Evolutionary conservation across 1,284 basidiomycete genomes (phyloP).

Genomic region (Cryptococcus wingfieldii): DNA sequence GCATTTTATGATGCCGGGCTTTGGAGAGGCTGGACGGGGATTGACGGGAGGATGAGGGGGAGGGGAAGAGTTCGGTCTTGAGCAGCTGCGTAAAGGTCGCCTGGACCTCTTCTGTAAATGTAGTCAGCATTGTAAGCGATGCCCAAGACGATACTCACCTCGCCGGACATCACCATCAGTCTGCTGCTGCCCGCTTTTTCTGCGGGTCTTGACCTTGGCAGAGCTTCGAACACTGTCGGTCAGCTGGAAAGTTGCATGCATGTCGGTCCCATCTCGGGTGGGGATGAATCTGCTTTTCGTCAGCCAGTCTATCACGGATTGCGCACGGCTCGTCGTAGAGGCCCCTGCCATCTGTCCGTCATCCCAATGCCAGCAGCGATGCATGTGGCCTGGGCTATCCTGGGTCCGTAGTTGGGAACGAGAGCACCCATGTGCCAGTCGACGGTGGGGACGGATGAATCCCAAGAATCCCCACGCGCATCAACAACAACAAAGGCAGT

Average conservation of each 20-base stretch:
- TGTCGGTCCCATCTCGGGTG: constrained; percentile 52
- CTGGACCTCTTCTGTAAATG: constrained; percentile 52
- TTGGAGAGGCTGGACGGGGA: constrained; percentile 19
- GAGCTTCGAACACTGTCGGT: constrained; percentile 3
- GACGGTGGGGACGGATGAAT: too few relatives aligned
- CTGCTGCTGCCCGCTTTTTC: constrained; percentile 36
- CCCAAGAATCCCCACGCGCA: too few relatives aligned
- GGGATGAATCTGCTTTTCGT: constrained; percentile 52
- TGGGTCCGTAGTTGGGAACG: too few relatives aligned
- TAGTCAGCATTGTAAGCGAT: constrained; percentile 2
- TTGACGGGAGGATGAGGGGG: constrained; percentile 19
- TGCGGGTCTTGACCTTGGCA: constrained; percentile 32
- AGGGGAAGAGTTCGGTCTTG: constrained; percentile 54
- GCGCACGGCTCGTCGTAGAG: too few relatives aligned
- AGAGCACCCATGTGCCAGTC: too few relatives aligned
- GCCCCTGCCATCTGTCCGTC: too few relatives aligned
- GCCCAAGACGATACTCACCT: constrained; percentile 31
- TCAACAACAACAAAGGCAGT: too few relatives aligned
- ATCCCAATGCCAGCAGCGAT: too few relatives aligned
- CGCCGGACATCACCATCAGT: constrained; percentile 49
- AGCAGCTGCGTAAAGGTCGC: constrained; percentile 54
- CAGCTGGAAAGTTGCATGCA: constrained; percentile 53
- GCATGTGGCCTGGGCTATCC: too few relatives aligned
- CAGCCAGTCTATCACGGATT: background rate
- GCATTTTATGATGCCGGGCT: constrained; percentile 24